Conservation (phyloP, 1,284 basidiomycete genomes). For the Athelia sp. region DNA sequence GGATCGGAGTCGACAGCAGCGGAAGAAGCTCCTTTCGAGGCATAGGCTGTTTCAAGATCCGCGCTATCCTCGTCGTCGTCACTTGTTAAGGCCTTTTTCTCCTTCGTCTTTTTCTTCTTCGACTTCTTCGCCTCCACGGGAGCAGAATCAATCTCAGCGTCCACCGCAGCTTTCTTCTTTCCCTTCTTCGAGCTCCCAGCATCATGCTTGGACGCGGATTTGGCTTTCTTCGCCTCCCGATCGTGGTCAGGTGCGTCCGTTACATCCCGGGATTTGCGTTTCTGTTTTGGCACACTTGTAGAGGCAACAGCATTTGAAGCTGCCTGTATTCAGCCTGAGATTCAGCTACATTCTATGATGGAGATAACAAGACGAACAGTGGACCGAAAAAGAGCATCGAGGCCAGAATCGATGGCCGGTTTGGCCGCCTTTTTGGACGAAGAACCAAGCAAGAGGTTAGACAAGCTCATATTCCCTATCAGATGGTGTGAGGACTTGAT, state of each 20-base stretch:
- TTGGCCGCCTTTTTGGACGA: background rate
- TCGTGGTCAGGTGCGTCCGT: constrained; percentile 17
- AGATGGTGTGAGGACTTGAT: too few species aligned
- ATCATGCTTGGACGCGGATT: constrained; percentile 19
- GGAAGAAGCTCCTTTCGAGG: constrained; percentile 3
- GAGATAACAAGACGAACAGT: constrained; percentile 18
- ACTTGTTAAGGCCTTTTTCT: constrained; percentile 16
- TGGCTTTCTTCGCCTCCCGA: constrained; percentile 24
- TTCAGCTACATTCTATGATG: constrained; percentile 1
- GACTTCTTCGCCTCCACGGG: constrained; percentile 1
- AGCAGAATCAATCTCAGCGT: constrained; percentile 17
- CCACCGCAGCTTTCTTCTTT: constrained; percentile 11
- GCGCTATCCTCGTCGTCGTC: constrained; percentile 32
- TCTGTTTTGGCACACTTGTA: constrained; percentile 9
- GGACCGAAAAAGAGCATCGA: constrained; percentile 36
- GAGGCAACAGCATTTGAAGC: background rate
- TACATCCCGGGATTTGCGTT: constrained; percentile 12
- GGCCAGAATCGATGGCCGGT: constrained; percentile 17
- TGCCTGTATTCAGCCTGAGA: background rate
- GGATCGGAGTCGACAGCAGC: background rate
- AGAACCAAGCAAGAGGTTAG: background rate
- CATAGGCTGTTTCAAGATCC: constrained; percentile 11
- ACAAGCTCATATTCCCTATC: background rate
- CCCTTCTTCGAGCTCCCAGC: constrained; percentile 3
- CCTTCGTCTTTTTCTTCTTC: constrained; percentile 15